These are phyloP conservation scores for Lachnellula occidentalis DNA, from an alignment of 2,329 filamentous ascomycete genomes.

Conservation along the genomic window DNA sequence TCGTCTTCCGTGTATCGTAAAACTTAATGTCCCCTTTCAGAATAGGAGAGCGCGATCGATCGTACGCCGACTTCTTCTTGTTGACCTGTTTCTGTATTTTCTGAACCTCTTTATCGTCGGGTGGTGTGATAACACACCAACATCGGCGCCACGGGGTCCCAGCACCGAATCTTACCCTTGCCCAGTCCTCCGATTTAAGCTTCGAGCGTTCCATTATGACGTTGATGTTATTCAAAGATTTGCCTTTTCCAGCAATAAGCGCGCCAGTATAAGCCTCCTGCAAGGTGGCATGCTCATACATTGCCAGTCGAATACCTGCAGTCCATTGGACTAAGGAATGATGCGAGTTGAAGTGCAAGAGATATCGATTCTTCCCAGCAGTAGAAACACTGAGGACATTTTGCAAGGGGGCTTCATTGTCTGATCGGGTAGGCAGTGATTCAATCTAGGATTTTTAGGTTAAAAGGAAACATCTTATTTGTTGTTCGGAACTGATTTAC, in stretches of 20 bases:
- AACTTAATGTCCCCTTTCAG: conserved; percentile 91
- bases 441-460: conserved; percentile 58
- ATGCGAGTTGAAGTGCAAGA: conserved; percentile 93
- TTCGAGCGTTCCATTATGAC: conserved; percentile 77
- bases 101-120: conserved; percentile 85
- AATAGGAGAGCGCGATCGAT: conserved; percentile 58
- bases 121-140: conserved; percentile 91
- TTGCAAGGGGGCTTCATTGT: conserved; percentile 73
- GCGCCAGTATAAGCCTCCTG: conserved; percentile 97
- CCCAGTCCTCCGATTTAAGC: conserved; percentile 84
- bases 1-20: conserved; percentile 84
- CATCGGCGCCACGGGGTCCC: conserved; percentile 94
- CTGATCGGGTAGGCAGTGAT: conserved; percentile 77
- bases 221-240: conserved; percentile 81
- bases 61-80: conserved; percentile 79
- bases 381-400: conserved; percentile 96
- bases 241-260: conserved; percentile 91
- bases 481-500: conserved; percentile 42
- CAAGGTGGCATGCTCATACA: conserved; percentile 88
- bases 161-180: conserved; percentile 87
- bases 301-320: conserved; percentile 83
- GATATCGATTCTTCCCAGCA: conserved; percentile 88
- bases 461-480: neutral
- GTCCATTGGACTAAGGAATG: conserved; percentile 96
- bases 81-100: conserved; percentile 77